phyloP scores from a whole-genome alignment of 148 eudicot genomes.

The Drosera capensis region DNA sequence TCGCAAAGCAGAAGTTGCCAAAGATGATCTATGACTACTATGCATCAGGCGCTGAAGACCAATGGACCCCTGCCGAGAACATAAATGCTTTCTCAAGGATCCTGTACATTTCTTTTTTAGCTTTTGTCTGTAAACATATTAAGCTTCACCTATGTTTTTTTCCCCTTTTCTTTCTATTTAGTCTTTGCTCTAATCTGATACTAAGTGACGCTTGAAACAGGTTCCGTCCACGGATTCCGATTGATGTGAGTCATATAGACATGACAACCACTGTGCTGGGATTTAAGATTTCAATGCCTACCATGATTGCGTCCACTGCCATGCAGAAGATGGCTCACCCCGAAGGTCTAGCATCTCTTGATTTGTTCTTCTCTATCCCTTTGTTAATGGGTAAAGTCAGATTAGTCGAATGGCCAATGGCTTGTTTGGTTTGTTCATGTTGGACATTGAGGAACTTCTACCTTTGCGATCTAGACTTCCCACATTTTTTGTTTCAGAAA shows the following conservation, averaged over 20 bases:
- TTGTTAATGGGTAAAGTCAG: too few relatives aligned
- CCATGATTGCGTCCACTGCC: slow-evolving; percentile 89
- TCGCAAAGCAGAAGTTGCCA: slow-evolving; percentile 75
- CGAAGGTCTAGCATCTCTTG: slow-evolving; percentile 34
- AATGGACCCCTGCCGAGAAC: slow-evolving; percentile 80
- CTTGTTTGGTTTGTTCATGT: too few relatives aligned
- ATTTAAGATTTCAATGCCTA: slow-evolving; percentile 76
- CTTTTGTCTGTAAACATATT: not conserved
- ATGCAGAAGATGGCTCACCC: slow-evolving; percentile 93
- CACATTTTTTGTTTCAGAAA: too few relatives aligned
- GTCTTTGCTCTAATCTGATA: not conserved
- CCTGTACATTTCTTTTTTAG: slow-evolving; percentile 26
- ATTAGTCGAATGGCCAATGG: too few relatives aligned
- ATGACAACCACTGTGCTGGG: slow-evolving; percentile 55
- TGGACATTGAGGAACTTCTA: too few relatives aligned
- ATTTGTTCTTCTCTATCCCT: too few relatives aligned
- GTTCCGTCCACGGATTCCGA: slow-evolving; percentile 73
- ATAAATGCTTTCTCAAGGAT: slow-evolving; percentile 64
- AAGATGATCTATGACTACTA: slow-evolving; percentile 82
- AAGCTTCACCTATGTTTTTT: not conserved
- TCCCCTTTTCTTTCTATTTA: not conserved
- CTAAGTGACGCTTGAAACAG: slow-evolving; percentile 12
- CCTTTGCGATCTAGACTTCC: too few relatives aligned
- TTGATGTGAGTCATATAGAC: slow-evolving; percentile 70
- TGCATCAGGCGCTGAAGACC: slow-evolving; percentile 88